Percentiles rank a stretch among this genome's conserved stretches.
Conservation (phyloP, 2,329 filamentous ascomycete genomes). For the Xylaria sp. region DNA sequence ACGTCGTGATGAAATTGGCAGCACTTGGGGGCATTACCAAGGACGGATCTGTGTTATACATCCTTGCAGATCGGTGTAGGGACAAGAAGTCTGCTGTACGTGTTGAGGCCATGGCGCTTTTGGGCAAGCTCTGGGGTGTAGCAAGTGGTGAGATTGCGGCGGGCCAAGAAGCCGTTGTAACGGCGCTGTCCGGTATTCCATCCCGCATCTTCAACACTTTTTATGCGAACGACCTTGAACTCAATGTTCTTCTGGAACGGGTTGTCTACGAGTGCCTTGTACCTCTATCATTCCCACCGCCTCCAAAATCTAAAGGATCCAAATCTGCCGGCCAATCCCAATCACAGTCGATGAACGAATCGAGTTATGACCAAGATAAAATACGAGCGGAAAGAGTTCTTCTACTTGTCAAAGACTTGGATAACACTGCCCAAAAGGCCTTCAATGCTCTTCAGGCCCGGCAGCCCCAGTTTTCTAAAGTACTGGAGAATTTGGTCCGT, state of each 20-base stretch:
- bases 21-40: slow-evolving; percentile 75
- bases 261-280: slow-evolving; percentile 87
- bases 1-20: slow-evolving; percentile 83
- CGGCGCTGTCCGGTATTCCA: slow-evolving; percentile 81
- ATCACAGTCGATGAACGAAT: slow-evolving; percentile 52
- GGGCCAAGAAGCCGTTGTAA: slow-evolving; percentile 76
- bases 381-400: slow-evolving; percentile 85
- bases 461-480: slow-evolving; percentile 75
- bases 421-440: slow-evolving; percentile 78
- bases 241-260: slow-evolving; percentile 83
- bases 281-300: slow-evolving; percentile 84
- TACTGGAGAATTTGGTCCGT: slow-evolving; percentile 76
- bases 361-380: slow-evolving; percentile 69
- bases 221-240: slow-evolving; percentile 87
- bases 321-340: slow-evolving; percentile 66
- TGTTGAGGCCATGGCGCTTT: slow-evolving; percentile 81
- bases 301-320: slow-evolving; percentile 63
- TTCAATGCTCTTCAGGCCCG: slow-evolving; percentile 86
- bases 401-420: slow-evolving; percentile 78
- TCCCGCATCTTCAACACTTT: slow-evolving; percentile 84
- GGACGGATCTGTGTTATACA: slow-evolving; percentile 77
- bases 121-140: slow-evolving; percentile 92
- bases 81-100: slow-evolving; percentile 84
- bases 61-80: slow-evolving; percentile 84
- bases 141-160: slow-evolving; percentile 84